phyloP scores from a whole-genome alignment of 2,329 filamentous ascomycete genomes.

The Fusarium tricinctum region DNA sequence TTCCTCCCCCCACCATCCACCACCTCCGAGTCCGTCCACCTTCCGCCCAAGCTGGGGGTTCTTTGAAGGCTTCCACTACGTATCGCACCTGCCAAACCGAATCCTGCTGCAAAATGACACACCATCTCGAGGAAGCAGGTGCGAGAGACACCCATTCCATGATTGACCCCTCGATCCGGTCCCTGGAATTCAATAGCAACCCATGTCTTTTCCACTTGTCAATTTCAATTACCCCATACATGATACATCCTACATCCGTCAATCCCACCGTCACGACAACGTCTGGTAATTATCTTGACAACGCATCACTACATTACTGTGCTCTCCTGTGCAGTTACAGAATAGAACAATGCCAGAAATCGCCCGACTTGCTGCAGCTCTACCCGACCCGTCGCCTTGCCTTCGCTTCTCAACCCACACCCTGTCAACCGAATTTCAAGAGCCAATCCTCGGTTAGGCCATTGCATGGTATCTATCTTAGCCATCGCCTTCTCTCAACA shows the following conservation, averaged over 20 bases:
- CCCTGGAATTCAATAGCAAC: constrained; percentile 34
- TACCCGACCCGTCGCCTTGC: constrained; percentile 51
- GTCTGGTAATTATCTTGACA: constrained; percentile 61
- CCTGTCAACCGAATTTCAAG: constrained; percentile 27
- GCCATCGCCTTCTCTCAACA: constrained; percentile 29
- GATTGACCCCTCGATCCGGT: constrained; percentile 37
- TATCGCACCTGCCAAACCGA: constrained; percentile 26
- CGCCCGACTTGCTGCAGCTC: constrained; percentile 51
- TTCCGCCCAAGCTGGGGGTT: constrained; percentile 10
- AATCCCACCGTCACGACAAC: constrained; percentile 50
- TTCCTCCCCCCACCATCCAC: constrained; percentile 43
- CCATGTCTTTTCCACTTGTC: constrained; percentile 31
- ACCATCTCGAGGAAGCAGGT: constrained; percentile 30
- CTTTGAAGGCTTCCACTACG: constrained; percentile 29
- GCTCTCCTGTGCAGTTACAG: constrained; percentile 35
- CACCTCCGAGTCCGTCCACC: constrained; percentile 5
- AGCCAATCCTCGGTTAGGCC: constrained; percentile 41
- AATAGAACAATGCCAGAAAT: constrained; percentile 33
- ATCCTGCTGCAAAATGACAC: constrained; percentile 27
- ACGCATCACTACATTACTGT: constrained; percentile 62
- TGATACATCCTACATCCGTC: constrained; percentile 17
- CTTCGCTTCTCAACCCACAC: constrained; percentile 42
- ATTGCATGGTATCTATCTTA: constrained; percentile 39
- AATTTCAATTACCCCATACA: constrained; percentile 26
- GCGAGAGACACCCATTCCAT: constrained; percentile 26